Evolutionary conservation across 441 rosid species (phyloP), one percentile per base, ranked within the genome.

Genomic region (Populus hybrid): DNA sequence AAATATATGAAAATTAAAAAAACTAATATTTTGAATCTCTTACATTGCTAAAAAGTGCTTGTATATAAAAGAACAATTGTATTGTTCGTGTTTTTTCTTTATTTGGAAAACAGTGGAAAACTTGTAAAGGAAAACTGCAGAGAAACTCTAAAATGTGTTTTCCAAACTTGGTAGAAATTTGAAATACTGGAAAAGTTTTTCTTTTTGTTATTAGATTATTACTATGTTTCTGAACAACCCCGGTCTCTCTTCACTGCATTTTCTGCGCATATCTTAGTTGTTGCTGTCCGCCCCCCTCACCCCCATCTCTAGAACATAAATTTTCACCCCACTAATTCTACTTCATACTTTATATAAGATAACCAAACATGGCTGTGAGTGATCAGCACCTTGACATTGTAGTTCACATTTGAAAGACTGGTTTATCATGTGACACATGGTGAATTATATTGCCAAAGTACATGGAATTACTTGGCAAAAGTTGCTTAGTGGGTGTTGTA

Each of bases 231-330:
- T 46, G 18, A 46, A 46, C 57, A 46, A 46, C 57, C 57, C 20
- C 57, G 1, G 57, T 75, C 72, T 79, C 75, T 73, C 26, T 70
- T 40, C 76, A 72, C 28, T 8, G 32, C 16, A 28, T 65, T 12
- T 65, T 10, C 6, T 65, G 16, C 6, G 3, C 68, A 9, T 65
- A 21, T 10, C 32, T 65, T 10, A 24, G 68, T 6, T 70, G 65
- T 26, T 64, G 50, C 50, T 38, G 40, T 61, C 46, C 20, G 6
- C 26, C 21, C 8, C 30, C 21, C 6, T 10, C 72, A 26, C 23
- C 14, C 28, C 28, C 59, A 35, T 46, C 5, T 64, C 6, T 38
- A n/a, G 40, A 28, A 46, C 50, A 16, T 63, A 21, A 6, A 68
- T 26, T 23, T 38, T 59, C 21, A 21, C 14, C 21, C 59, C 6